Conservation (phyloP, 139 green algal genomes). For the Diplosphaera chodatii region DNA sequence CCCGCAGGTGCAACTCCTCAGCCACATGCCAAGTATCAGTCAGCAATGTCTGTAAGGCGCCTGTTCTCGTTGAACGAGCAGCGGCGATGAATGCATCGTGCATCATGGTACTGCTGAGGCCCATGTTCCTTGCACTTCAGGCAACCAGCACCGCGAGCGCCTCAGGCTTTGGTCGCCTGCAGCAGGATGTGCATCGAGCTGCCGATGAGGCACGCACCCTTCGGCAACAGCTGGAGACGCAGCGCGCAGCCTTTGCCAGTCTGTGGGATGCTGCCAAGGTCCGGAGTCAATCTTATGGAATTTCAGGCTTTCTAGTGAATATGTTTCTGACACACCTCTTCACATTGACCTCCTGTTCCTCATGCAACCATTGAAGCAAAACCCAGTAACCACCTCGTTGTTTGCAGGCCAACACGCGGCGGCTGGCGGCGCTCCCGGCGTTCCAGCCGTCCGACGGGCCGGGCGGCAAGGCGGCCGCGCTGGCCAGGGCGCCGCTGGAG, state of each 20-base stretch:
- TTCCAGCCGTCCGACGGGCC: slow-evolving; percentile 10
- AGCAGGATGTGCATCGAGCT: neutral
- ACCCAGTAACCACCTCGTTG: too few relatives aligned
- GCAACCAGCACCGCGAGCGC: neutral
- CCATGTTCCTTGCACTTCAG: neutral
- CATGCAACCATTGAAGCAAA: too few relatives aligned
- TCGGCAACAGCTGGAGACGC: neutral
- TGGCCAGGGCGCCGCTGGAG: slow-evolving; percentile 17
- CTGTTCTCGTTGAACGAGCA: too few relatives aligned
- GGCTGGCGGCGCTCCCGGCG: slow-evolving; percentile 25
- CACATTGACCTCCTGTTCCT: too few relatives aligned
- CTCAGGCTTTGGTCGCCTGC: neutral
- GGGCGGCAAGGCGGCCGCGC: slow-evolving; percentile 2
- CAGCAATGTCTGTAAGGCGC: too few relatives aligned
- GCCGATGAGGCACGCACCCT: neutral
- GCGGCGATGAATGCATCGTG: too few relatives aligned
- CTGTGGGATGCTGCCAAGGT: neutral
- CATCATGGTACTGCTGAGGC: too few relatives aligned
- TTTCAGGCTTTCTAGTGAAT: too few relatives aligned
- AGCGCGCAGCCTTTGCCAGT: slow-evolving; percentile 2
- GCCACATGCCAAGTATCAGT: too few relatives aligned
- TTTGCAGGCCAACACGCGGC: slow-evolving; percentile 11
- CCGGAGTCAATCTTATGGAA: too few relatives aligned
- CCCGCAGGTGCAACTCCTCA: slow-evolving; percentile 7
- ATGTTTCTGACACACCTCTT: too few relatives aligned